Evolutionary conservation across 768 basidiomycete genomes (phyloP).

Genomic region (Phanerodontia chrysosporium): DNA sequence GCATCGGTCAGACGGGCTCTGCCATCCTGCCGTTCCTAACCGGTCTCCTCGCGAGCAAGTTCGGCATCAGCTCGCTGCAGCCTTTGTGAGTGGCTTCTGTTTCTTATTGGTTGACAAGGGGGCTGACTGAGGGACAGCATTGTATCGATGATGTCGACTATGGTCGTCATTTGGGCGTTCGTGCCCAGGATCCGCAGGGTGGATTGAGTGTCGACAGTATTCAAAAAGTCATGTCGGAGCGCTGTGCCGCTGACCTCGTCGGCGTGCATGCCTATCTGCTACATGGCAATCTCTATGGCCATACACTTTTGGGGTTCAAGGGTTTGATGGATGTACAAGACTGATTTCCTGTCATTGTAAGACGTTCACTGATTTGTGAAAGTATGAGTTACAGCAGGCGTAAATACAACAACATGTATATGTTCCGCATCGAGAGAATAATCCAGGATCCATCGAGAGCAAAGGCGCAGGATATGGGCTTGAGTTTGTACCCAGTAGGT

Average conservation of each 20-base stretch:
- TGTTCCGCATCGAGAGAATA: neutral
- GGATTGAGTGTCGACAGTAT: neutral
- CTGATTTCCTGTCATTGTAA: neutral
- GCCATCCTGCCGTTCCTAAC: conserved; percentile 72
- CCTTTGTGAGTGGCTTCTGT: conserved; percentile 45
- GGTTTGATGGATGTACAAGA: neutral
- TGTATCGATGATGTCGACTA: conserved; percentile 56
- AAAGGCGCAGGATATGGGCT: neutral
- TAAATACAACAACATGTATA: neutral
- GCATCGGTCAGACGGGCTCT: conserved; percentile 62
- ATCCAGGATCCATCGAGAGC: neutral
- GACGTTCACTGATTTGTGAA: neutral
- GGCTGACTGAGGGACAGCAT: conserved; percentile 32
- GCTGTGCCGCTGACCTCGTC: too few relatives aligned
- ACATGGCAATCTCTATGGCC: too few relatives aligned
- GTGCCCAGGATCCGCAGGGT: conserved; percentile 34
- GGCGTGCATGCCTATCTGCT: too few relatives aligned
- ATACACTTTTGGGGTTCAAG: neutral
- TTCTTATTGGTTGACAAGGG: neutral
- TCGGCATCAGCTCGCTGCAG: conserved; percentile 57
- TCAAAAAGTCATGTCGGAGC: neutral
- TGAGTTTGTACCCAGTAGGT: neutral
- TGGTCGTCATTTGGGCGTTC: conserved; percentile 53
- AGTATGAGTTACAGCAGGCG: neutral
- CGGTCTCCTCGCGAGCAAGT: conserved; percentile 59